Percentiles rank a stretch among this genome's conserved stretches.
These are phyloP conservation scores for Mycena haematopus DNA, from an alignment of 768 basidiomycete genomes.

Conservation along the genomic window DNA sequence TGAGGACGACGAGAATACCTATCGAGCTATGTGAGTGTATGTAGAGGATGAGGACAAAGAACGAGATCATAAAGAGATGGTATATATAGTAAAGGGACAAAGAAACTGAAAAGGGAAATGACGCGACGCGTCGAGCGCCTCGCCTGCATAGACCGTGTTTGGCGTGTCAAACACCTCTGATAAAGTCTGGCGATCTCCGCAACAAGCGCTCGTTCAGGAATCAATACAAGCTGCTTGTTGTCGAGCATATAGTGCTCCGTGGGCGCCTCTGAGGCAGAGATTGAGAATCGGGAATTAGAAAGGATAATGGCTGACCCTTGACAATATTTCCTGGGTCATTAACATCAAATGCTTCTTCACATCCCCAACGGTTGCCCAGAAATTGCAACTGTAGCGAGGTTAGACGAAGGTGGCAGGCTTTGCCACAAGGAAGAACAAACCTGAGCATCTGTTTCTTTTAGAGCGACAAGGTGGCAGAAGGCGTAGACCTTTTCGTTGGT, in stretches of 20 bases:
- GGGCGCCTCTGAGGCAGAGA: not conserved
- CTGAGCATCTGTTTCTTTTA: not conserved
- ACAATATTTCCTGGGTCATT: not conserved
- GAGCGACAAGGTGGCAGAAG: conserved; percentile 2
- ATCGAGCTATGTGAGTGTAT: too few species aligned
- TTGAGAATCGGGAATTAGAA: not conserved
- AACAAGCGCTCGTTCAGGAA: not conserved
- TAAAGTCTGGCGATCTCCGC: not conserved
- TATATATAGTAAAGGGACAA: too few species aligned
- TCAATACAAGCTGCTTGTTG: not conserved
- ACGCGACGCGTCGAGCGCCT: not conserved
- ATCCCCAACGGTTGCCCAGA: not conserved
- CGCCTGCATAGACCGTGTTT: not conserved
- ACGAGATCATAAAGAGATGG: too few species aligned
- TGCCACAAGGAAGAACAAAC: not conserved
- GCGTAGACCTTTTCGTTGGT: not conserved
- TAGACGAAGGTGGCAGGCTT: not conserved
- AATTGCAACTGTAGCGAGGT: not conserved
- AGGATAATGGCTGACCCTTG: not conserved
- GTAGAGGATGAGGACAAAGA: too few species aligned
- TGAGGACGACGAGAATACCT: too few species aligned
- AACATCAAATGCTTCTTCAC: not conserved
- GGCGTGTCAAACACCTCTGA: too few species aligned
- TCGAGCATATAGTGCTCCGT: conserved; percentile 2
- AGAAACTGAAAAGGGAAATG: too few species aligned